phyloP scores from a whole-genome alignment of 2,329 filamentous ascomycete species.

The Arthrobotrys megalospora region DNA sequence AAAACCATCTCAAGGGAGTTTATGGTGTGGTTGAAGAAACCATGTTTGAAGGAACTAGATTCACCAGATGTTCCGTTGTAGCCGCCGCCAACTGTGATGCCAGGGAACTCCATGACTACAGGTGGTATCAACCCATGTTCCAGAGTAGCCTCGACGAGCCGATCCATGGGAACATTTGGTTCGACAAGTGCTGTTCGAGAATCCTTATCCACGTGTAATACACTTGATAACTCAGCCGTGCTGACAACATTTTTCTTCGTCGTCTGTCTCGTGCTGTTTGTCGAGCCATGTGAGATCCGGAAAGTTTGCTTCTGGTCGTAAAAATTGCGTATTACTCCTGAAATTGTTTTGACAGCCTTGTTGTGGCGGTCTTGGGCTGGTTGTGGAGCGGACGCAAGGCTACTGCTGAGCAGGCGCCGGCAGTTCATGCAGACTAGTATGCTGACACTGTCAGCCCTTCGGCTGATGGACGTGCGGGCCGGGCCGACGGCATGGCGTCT shows the following conservation, averaged over 20 bases:
- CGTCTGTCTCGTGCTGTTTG: conserved; percentile 71
- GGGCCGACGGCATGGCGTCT: conserved; percentile 17
- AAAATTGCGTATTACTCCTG: conserved; percentile 42
- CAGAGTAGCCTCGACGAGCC: conserved; percentile 74
- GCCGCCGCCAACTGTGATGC: conserved; percentile 78
- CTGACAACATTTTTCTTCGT: conserved; percentile 69
- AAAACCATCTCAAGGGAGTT: conserved; percentile 76
- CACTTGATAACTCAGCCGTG: conserved; percentile 70
- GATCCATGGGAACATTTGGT: conserved; percentile 79
- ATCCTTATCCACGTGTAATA: conserved; percentile 68
- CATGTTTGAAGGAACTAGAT: conserved; percentile 77
- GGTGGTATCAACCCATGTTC: conserved; percentile 73
- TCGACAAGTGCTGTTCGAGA: conserved; percentile 73
- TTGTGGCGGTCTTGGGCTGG: conserved; percentile 35
- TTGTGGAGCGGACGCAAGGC: conserved; percentile 26
- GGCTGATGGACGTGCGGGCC: conserved; percentile 15
- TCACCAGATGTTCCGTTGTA: conserved; percentile 79
- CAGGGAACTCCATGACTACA: conserved; percentile 80
- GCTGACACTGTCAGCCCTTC: not conserved
- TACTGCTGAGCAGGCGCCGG: conserved; percentile 29
- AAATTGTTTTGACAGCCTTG: conserved; percentile 46
- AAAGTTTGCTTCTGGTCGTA: conserved; percentile 66
- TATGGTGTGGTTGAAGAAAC: conserved; percentile 77
- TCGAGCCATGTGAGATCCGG: conserved; percentile 73
- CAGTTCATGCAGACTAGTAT: conserved; percentile 32